phyloP scores from a whole-genome alignment of 1,284 basidiomycete species.

The Cutaneotrichosporon sp. region DNA sequence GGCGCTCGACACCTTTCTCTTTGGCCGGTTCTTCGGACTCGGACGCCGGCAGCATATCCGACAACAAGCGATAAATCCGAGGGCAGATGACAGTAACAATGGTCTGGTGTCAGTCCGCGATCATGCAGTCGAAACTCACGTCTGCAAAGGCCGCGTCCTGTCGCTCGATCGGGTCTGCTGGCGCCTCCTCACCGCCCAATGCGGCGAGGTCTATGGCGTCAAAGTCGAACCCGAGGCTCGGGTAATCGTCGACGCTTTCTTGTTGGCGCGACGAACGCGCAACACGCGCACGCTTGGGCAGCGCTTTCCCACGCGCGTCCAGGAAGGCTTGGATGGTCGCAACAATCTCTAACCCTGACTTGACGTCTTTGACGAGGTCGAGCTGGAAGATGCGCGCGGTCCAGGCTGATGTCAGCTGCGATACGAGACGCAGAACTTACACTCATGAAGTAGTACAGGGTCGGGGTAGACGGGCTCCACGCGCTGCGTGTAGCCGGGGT shows the following conservation, averaged over 20 bases:
- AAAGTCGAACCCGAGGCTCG: slow-evolving; percentile 49
- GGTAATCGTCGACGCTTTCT: slow-evolving; percentile 71
- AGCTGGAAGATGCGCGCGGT: slow-evolving; percentile 62
- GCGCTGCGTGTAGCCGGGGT: slow-evolving; percentile 15
- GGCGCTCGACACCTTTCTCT: slow-evolving; percentile 32
- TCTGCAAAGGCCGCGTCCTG: slow-evolving; percentile 40
- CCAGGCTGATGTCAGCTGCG: slow-evolving; percentile 59
- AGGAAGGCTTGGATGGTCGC: slow-evolving; percentile 66
- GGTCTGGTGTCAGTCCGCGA: slow-evolving; percentile 51
- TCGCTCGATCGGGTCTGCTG: slow-evolving; percentile 33
- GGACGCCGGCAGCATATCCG: slow-evolving; percentile 55
- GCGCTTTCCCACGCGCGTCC: slow-evolving; percentile 59
- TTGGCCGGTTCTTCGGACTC: slow-evolving; percentile 32
- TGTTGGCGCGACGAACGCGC: slow-evolving; percentile 36
- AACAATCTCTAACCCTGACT: slow-evolving; percentile 62
- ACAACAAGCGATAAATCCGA: slow-evolving; percentile 64
- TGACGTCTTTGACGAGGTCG: slow-evolving; percentile 56
- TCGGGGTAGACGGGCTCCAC: slow-evolving; percentile 62
- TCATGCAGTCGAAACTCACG: neutral
- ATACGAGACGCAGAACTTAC: slow-evolving; percentile 54
- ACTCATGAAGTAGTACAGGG: slow-evolving; percentile 61
- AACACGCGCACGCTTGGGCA: slow-evolving; percentile 58
- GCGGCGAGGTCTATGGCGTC: slow-evolving; percentile 37
- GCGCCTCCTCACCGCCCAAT: slow-evolving; percentile 36
- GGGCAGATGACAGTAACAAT: slow-evolving; percentile 62